Evolutionary conservation across 2,329 filamentous ascomycete species (phyloP).

Genomic region (Hymenoscyphus fraxineus): DNA sequence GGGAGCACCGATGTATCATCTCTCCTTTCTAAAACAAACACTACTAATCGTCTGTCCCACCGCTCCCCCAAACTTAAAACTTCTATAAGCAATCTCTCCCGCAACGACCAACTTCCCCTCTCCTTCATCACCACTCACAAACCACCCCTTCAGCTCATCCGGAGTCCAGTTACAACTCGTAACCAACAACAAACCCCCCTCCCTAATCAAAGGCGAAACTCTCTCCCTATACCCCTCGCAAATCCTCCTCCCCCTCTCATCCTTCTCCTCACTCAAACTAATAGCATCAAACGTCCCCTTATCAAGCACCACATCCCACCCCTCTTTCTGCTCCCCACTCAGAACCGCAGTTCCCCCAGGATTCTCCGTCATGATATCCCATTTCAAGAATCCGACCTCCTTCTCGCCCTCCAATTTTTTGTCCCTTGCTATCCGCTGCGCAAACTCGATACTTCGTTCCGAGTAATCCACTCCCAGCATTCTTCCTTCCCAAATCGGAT

Average conservation of each 20-base stretch:
- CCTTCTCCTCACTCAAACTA: slow-evolving; percentile 61
- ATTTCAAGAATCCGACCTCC: slow-evolving; percentile 45
- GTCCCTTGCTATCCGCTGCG: slow-evolving; percentile 55
- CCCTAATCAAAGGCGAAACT: slow-evolving; percentile 64
- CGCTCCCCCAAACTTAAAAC: slow-evolving; percentile 83
- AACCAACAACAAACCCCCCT: slow-evolving; percentile 71
- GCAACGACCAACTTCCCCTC: slow-evolving; percentile 43
- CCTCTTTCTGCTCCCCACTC: slow-evolving; percentile 33
- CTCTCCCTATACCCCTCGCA: slow-evolving; percentile 72
- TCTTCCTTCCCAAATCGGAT: slow-evolving; percentile 52
- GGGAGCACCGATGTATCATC: background rate
- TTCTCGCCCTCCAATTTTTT: slow-evolving; percentile 33
- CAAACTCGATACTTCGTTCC: slow-evolving; percentile 67
- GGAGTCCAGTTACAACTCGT: slow-evolving; percentile 99
- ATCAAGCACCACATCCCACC: slow-evolving; percentile 91
- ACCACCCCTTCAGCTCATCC: slow-evolving; percentile 77
- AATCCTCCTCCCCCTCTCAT: slow-evolving; percentile 53
- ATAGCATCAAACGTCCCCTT: slow-evolving; percentile 98
- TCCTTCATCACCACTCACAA: slow-evolving; percentile 45
- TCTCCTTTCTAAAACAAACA: slow-evolving; percentile 65
- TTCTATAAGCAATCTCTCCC: slow-evolving; percentile 73
- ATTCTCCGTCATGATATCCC: slow-evolving; percentile 48
- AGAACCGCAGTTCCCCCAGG: slow-evolving; percentile 28
- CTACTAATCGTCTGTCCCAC: slow-evolving; percentile 88
- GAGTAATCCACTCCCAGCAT: slow-evolving; percentile 92